A percentile compares a stretch with the other conserved stretches of the same genome.
Evolutionary conservation across 1,284 basidiomycete species (phyloP).

Genomic region (Ceratobasidium sp.): DNA sequence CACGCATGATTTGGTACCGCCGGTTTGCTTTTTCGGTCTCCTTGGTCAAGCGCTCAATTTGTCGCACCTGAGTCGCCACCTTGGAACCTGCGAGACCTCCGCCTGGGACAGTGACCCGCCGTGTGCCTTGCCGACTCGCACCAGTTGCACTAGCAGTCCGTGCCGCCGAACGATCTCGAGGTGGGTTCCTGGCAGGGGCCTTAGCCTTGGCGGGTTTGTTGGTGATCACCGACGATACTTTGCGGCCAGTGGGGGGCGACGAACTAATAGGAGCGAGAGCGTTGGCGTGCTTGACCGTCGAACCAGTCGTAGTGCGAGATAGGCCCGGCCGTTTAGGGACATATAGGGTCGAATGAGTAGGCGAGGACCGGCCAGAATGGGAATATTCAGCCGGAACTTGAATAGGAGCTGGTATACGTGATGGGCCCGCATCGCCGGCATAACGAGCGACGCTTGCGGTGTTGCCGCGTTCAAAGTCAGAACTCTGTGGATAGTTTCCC

Average conservation of each 20-base stretch:
- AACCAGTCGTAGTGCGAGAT: conserved; percentile 37
- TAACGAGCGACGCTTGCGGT: conserved; percentile 85
- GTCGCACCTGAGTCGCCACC: conserved; percentile 78
- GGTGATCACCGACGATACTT: not conserved
- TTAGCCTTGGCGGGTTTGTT: conserved; percentile 40
- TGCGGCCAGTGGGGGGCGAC: conserved; percentile 17
- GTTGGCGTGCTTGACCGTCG: conserved; percentile 27
- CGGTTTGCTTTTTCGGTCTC: conserved; percentile 71
- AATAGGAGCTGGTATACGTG: conserved; percentile 69
- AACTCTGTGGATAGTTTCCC: conserved; percentile 57
- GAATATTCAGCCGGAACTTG: conserved; percentile 56
- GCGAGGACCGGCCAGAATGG: conserved; percentile 30
- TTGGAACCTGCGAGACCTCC: conserved; percentile 63
- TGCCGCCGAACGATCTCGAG: conserved; percentile 38
- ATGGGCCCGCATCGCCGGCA: conserved; percentile 51
- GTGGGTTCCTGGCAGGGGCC: conserved; percentile 18
- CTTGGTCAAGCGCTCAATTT: conserved; percentile 72
- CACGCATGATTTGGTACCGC: conserved; percentile 83
- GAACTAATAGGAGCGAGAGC: conserved; percentile 9
- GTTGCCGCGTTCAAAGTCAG: conserved; percentile 89
- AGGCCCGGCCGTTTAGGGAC: conserved; percentile 40
- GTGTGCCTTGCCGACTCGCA: conserved; percentile 31
- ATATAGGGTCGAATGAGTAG: conserved; percentile 23
- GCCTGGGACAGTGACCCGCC: conserved; percentile 40
- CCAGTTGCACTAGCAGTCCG: conserved; percentile 23